Evolutionary conservation across 371 early-diverging fungal species (phyloP).

Genomic region (Parasitella parasitica): DNA sequence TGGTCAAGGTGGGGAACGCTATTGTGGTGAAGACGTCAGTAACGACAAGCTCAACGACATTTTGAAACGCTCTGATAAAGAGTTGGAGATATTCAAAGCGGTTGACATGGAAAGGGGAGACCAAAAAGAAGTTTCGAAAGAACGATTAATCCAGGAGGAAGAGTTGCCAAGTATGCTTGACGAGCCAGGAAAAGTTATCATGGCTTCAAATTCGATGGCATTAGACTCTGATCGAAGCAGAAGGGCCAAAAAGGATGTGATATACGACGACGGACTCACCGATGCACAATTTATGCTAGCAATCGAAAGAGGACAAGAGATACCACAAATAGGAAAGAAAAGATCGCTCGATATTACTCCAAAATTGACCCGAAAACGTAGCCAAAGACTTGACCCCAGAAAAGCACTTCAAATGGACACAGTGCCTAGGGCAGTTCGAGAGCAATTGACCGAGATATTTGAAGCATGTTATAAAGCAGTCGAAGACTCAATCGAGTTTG

Average conservation of each 20-base stretch:
- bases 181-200: constrained; percentile 49
- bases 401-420: not conserved
- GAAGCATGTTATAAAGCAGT: constrained; percentile 53
- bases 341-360: not conserved
- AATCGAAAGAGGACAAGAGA: not conserved
- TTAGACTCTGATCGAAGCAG: constrained; percentile 62
- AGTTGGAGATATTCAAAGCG: constrained; percentile 29
- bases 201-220: constrained; percentile 46
- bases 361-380: not conserved
- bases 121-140: constrained; percentile 36
- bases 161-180: constrained; percentile 85
- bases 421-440: constrained; percentile 50
- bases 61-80: constrained; percentile 38
- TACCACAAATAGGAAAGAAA: not conserved
- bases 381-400: not conserved
- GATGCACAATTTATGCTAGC: constrained; percentile 87
- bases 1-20: constrained; percentile 57
- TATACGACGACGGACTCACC: constrained; percentile 91
- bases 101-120: constrained; percentile 48
- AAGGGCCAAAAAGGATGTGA: constrained; percentile 63
- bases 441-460: constrained; percentile 51
- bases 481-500: constrained; percentile 52
- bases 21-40: constrained; percentile 54
- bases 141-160: constrained; percentile 77
- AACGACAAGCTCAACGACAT: constrained; percentile 69